Conservation (phyloP, 2,329 filamentous ascomycete species). For the Thermoascus crustaceus region DNA sequence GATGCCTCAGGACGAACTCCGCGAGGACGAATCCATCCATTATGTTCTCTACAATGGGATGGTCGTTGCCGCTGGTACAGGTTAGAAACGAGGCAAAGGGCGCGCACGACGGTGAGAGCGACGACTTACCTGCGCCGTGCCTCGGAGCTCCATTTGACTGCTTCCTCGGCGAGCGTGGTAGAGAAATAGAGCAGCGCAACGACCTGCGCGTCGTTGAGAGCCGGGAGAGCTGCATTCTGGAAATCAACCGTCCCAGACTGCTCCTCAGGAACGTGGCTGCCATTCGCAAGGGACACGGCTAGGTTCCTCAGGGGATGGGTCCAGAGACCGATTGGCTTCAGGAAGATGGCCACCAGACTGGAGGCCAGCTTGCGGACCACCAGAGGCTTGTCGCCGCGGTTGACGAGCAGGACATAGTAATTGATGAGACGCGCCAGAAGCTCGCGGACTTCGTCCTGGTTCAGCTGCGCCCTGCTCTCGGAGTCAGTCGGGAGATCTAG, state of each 20-base stretch:
- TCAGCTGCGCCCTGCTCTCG: constrained; percentile 27
- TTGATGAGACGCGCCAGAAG: constrained; percentile 35
- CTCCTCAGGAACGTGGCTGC: constrained; percentile 28
- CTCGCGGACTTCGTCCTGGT: constrained; percentile 22
- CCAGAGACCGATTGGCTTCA: constrained; percentile 33
- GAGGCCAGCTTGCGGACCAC: constrained; percentile 41
- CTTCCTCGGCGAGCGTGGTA: constrained; percentile 34
- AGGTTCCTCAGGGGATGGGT: constrained; percentile 27
- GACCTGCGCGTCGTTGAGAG: constrained; percentile 27
- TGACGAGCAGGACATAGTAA: constrained; percentile 35
- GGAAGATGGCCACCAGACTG: constrained; percentile 37
- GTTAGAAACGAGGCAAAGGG: neutral
- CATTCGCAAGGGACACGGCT: constrained; percentile 31
- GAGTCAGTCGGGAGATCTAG: constrained; percentile 8
- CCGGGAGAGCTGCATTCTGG: constrained; percentile 25
- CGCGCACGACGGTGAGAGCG: neutral
- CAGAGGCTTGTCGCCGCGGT: constrained; percentile 29
- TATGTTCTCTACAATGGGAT: constrained; percentile 22
- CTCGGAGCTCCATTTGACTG: constrained; percentile 18
- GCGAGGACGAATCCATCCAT: constrained; percentile 29
- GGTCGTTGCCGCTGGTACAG: constrained; percentile 8
- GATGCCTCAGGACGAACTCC: constrained; percentile 27
- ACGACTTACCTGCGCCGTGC: constrained; percentile 10
- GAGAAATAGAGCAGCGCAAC: constrained; percentile 32
- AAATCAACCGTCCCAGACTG: constrained; percentile 23